Base-by-base conservation (phyloP, 2,329 filamentous ascomycete genomes). In the Aureobasidium sp. region DNA sequence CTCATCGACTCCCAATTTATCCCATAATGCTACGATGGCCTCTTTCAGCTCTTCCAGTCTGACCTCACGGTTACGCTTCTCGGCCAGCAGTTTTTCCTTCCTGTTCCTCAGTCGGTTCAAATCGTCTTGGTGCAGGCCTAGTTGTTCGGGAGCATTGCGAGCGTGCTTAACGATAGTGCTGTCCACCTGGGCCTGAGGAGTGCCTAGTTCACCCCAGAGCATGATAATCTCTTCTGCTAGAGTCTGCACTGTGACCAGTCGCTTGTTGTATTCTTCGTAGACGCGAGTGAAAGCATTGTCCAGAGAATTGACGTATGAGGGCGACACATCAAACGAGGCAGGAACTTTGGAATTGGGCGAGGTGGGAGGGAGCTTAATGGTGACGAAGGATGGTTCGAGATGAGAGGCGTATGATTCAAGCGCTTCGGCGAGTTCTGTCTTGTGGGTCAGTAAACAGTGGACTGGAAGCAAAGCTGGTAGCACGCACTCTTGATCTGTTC, bases 351-450 rank as follows among this genome's bases (percentile, higher is more conserved):
- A 85, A 66, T 90, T 88, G 5, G 88, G 85, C 1, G 84, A 85
- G 3, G 88, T 91, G 0, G 93, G 93, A 1, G 94, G 94, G 7
- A 99, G 83, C 44, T 87, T 83, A 70, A 97, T 86, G 70, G 87
- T 85, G 66, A 97, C 84, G 73, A 97, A 97, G 3, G 88, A 88
- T 11, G 90, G 79, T 73, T 99, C 94, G 50, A 99, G 88, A 72
- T 97, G 94, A 11, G 90, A 96, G 1, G 94, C 96, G 73, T 97
- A 99, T 5, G 93, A 97, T 72, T 96, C 88, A 55, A 99, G 86
- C 4, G 93, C 93, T 75, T 95, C 86, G 29, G 91, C 91, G 66
- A 99, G 88, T 80, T 97, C 91, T 95, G 54, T 7, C 11, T 3
- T 32, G 3, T 6, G 8, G 16, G 52, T 42, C 44, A 52, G 50